These are phyloP conservation scores for Pestalotiopsis sp. DNA, from an alignment of 2,329 filamentous ascomycete genomes.

Conservation along the genomic window DNA sequence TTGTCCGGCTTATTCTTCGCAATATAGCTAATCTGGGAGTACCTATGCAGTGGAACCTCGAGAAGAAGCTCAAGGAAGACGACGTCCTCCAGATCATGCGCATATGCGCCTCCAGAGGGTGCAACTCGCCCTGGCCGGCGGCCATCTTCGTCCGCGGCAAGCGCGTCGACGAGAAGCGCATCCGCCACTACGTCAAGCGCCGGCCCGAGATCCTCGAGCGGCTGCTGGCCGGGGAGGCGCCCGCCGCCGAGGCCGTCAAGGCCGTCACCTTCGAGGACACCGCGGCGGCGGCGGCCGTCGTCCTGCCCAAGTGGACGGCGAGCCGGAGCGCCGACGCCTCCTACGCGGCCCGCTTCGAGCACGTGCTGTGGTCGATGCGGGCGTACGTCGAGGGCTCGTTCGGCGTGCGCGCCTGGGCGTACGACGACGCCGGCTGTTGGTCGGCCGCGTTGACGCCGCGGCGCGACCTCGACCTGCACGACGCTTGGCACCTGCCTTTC, in stretches of 20 bases:
- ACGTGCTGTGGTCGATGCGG: not conserved
- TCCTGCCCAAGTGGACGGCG: not conserved
- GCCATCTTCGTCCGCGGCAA: not conserved
- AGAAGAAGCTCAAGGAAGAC: slow-evolving; percentile 5
- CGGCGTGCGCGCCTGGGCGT: not conserved
- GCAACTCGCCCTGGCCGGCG: not conserved
- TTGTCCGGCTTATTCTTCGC: too few species aligned
- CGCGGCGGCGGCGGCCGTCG: not conserved
- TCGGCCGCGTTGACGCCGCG: not conserved
- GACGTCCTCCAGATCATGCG: slow-evolving; percentile 7
- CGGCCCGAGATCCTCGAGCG: not conserved
- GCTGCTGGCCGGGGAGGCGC: not conserved
- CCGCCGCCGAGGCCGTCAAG: not conserved
- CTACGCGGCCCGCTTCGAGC: not conserved
- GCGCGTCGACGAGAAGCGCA: not conserved
- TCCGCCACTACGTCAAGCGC: not conserved
- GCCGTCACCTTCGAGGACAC: not conserved
- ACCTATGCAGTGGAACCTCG: not conserved
- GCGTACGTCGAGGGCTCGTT: not conserved
- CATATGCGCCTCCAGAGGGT: not conserved
- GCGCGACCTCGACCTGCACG: not conserved
- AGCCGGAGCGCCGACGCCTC: not conserved
- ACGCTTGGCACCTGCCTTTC: not conserved
- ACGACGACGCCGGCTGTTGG: not conserved
- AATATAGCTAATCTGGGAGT: too few species aligned